Base-by-base conservation (phyloP, 805 yeast genomes). In the Myxozyma mucilagina region DNA sequence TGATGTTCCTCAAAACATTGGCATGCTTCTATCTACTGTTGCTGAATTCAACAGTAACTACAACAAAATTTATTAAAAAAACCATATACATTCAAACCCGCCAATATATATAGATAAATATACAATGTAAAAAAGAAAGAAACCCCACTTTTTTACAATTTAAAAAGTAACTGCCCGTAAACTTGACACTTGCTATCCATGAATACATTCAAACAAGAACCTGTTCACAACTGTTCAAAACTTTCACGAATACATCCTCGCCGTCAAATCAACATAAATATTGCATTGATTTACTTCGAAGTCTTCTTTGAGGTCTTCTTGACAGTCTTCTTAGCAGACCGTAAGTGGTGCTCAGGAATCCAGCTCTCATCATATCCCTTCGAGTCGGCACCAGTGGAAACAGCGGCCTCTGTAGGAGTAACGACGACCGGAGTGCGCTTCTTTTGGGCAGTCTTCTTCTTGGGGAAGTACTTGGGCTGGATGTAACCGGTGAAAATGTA, bases 331-430 rank as follows among this genome's bases (percentile, higher is more conserved):
- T 71, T 75, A 29, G 38, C 60, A 9, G 67, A 24, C 16, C 63
- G 60, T 59, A 78, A 67, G 59, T 79, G 82, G 52, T 72, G 74
- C 70, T 78, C 79, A 44, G 82, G 82, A 53, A 79, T 73, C 82
- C 82, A 79, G 54, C 74, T 69, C 59, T 74, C 74, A 58, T 78
- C 80, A 64, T 71, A 75, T 24, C 68, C 61, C 61, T 73, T 73
- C 24, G 72, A 70, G 31, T 72, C 63, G 24, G 71, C 59, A 24
- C 63, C 59, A 14, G 67, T 52, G 4, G 59, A 41, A 18, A 29
- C 45, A n/a, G 67, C 70, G 5, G 68, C 62, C 16, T 68, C 35
- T 1, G 57, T 31, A 6, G 61, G 36, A 6, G 61, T 45, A 53
- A 56, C 10, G 24, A 45, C 43, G 31, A 63, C 45, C 10, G 63